Evolutionary conservation across 768 basidiomycete genomes (phyloP).

Genomic region (Boletus reticuloceps): DNA sequence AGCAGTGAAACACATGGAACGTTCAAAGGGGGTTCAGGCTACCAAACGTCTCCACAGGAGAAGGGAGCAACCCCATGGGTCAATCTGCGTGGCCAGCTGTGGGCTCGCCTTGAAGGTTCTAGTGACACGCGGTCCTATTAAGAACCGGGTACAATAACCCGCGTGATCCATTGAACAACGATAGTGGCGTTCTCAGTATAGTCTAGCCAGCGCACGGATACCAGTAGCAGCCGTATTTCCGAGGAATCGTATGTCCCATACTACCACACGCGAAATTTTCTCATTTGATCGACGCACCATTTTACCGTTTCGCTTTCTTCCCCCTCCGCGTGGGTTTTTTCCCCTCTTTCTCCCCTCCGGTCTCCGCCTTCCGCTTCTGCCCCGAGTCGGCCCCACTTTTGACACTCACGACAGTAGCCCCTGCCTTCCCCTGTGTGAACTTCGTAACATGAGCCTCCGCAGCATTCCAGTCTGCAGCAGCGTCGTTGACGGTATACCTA

Average conservation of each 20-base stretch:
- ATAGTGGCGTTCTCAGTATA: not conserved
- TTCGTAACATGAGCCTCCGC: conserved; percentile 73
- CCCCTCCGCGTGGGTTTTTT: conserved; percentile 50
- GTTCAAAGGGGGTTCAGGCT: too few species aligned
- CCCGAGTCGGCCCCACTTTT: conserved; percentile 43
- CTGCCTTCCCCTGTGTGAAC: conserved; percentile 41
- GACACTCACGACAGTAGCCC: conserved; percentile 75
- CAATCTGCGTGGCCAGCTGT: not conserved
- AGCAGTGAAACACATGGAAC: conserved; percentile 3
- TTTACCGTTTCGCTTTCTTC: conserved; percentile 40
- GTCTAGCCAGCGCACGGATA: too few species aligned
- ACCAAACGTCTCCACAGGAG: too few species aligned
- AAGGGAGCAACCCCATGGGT: not conserved
- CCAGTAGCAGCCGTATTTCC: not conserved
- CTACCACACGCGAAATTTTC: not conserved
- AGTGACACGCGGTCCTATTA: too few species aligned
- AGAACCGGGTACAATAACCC: too few species aligned
- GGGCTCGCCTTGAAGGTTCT: too few species aligned
- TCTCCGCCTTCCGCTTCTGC: conserved; percentile 57
- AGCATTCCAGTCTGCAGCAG: conserved; percentile 65
- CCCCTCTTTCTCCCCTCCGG: conserved; percentile 34
- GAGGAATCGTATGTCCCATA: not conserved
- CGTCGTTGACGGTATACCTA: conserved; percentile 76
- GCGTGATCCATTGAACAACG: not conserved
- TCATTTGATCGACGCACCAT: not conserved